Evolutionary conservation across 1,284 basidiomycete species (phyloP).

Genomic region (Ceratobasidium sp.): DNA sequence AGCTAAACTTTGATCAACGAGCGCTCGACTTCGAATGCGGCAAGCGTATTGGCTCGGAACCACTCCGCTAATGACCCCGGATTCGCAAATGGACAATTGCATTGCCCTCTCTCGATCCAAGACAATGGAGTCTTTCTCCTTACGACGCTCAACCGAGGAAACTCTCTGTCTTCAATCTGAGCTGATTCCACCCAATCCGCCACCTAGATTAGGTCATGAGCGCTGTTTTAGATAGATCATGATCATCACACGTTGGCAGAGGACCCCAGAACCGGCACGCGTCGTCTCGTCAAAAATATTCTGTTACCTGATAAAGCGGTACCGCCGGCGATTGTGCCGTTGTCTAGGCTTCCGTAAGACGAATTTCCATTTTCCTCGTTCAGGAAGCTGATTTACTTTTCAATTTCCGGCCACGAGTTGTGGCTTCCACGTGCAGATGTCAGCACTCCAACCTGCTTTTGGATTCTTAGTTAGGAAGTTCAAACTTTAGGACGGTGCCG

Average conservation of each 20-base stretch:
- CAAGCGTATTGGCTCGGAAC: background rate
- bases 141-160: conserved; percentile 18
- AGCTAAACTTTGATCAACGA: conserved; percentile 26
- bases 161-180: conserved; percentile 20
- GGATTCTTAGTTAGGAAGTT: background rate
- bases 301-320: conserved; percentile 15
- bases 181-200: conserved; percentile 26
- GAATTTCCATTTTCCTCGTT: conserved; percentile 20
- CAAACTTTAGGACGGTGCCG: conserved; percentile 2
- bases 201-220: conserved; percentile 18
- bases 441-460: conserved; percentile 14
- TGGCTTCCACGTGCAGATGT: conserved; percentile 7
- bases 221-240: conserved; percentile 31
- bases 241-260: conserved; percentile 30
- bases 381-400: conserved; percentile 36
- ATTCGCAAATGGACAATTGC: conserved; percentile 22
- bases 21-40: background rate
- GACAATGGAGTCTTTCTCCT: conserved; percentile 38
- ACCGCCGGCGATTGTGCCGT: background rate
- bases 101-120: conserved; percentile 26
- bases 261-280: conserved; percentile 31
- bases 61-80: conserved; percentile 35
- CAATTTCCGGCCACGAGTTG: conserved; percentile 15
- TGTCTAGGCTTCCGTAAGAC: too few relatives aligned
- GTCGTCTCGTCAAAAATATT: background rate